These are phyloP conservation scores for Balakata baccata DNA, from an alignment of 345 rosid species.

Conservation along the genomic window DNA sequence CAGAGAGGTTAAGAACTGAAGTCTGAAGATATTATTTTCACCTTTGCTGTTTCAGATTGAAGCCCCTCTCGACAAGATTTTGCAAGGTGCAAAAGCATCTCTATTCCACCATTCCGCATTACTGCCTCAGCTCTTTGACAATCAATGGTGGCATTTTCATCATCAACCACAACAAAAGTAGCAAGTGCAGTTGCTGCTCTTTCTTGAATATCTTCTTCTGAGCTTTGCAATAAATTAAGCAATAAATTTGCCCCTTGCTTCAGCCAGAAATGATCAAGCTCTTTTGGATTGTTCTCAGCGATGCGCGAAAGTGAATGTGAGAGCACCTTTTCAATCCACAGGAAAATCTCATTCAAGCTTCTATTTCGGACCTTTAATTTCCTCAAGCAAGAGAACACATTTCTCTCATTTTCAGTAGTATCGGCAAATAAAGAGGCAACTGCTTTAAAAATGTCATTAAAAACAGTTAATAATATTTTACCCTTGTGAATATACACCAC, in stretches of 20 bases:
- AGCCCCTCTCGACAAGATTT: conserved; percentile 37
- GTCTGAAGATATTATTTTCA: conserved; percentile 8
- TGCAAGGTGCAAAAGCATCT: conserved; percentile 33
- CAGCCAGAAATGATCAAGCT: conserved; percentile 33
- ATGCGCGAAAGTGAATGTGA: conserved; percentile 35
- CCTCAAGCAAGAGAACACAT: conserved; percentile 24
- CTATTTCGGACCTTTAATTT: conserved; percentile 14
- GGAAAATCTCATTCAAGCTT: conserved; percentile 16
- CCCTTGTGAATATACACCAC: conserved; percentile 21
- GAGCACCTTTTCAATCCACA: conserved; percentile 38
- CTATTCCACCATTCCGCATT: conserved; percentile 31
- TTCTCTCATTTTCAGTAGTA: conserved; percentile 13
- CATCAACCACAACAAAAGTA: conserved; percentile 40
- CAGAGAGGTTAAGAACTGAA: background rate
- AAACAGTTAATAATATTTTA: conserved; percentile 23
- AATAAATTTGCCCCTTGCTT: conserved; percentile 31
- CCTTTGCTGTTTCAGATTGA: conserved; percentile 38
- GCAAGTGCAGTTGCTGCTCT: conserved; percentile 40
- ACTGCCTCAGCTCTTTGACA: conserved; percentile 34
- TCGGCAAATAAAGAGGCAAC: conserved; percentile 30
- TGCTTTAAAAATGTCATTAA: conserved; percentile 27
- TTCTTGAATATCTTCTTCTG: conserved; percentile 38
- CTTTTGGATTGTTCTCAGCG: conserved; percentile 34
- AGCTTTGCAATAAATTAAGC: conserved; percentile 34
- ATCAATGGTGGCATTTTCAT: conserved; percentile 38